Conservation (phyloP, 1,284 basidiomycete genomes). For the Cutaneotrichosporon dermatis region DNA sequence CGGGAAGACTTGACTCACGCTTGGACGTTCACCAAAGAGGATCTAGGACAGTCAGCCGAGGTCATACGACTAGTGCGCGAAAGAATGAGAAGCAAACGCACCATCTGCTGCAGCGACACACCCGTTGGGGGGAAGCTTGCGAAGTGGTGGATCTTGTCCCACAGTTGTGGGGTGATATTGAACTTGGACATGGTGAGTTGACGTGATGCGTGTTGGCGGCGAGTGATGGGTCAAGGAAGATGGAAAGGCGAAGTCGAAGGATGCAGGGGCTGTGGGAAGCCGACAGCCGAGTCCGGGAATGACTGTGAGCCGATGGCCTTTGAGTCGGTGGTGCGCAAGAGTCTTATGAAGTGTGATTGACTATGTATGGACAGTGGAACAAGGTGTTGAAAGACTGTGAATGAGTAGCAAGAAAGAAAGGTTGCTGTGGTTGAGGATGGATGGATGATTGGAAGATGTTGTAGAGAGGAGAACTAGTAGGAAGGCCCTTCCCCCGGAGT, state of each 20-base stretch:
- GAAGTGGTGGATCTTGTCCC: slow-evolving; percentile 91
- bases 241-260: background rate
- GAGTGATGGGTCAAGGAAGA: background rate
- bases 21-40: slow-evolving; percentile 68
- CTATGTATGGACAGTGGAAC: too few species aligned
- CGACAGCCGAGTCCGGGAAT: background rate
- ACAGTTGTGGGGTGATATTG: slow-evolving; percentile 70
- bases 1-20: background rate
- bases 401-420: too few species aligned
- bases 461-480: too few species aligned
- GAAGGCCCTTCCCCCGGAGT: too few species aligned
- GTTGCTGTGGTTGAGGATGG: too few species aligned
- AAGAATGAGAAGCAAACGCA: background rate
- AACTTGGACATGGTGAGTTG: slow-evolving; percentile 42
- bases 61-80: background rate
- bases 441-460: too few species aligned
- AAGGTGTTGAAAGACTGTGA: too few species aligned
- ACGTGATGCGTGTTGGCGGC: background rate
- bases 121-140: slow-evolving; percentile 90
- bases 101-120: slow-evolving; percentile 86
- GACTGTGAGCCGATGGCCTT: background rate
- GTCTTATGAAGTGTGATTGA: too few species aligned
- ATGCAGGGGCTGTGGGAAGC: background rate
- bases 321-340: background rate
- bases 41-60: slow-evolving; percentile 47